Evolutionary conservation across 495 filamentous ascomycete genomes (phyloP).

Genomic region (Aspergillus bridgeri): DNA sequence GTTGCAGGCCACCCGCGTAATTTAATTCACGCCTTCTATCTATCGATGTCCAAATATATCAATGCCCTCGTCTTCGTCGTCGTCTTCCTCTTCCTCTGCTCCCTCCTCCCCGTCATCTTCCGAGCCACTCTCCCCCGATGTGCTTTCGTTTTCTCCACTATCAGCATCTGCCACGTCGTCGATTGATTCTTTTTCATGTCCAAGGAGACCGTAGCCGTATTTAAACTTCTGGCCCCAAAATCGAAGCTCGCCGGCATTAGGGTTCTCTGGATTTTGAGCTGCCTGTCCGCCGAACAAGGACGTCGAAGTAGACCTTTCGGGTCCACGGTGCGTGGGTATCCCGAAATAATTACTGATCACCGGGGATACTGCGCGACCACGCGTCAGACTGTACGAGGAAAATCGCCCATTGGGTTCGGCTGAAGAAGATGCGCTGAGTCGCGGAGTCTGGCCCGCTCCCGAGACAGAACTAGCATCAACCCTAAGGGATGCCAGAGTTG

Average conservation of each 20-base stretch:
- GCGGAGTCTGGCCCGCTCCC: slow-evolving; percentile 25
- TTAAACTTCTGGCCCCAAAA: slow-evolving; percentile 60
- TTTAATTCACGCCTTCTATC: too few relatives aligned
- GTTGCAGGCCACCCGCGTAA: too few relatives aligned
- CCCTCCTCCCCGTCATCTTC: slow-evolving; percentile 49
- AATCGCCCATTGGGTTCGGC: slow-evolving; percentile 25
- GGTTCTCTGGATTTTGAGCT: slow-evolving; percentile 41
- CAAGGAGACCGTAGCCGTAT: slow-evolving; percentile 40
- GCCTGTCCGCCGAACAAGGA: slow-evolving; percentile 36
- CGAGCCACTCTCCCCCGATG: slow-evolving; percentile 17
- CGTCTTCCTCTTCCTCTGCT: slow-evolving; percentile 47
- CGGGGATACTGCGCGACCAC: slow-evolving; percentile 36
- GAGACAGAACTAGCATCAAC: slow-evolving; percentile 33
- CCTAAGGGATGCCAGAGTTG: slow-evolving; percentile 26
- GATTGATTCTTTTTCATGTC: slow-evolving; percentile 25
- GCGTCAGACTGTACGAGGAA: slow-evolving; percentile 39
- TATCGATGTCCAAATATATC: slow-evolving; percentile 72
- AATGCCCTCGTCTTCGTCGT: slow-evolving; percentile 58
- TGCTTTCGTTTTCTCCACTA: slow-evolving; percentile 30
- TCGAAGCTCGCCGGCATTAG: slow-evolving; percentile 57
- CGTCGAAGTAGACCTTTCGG: slow-evolving; percentile 30
- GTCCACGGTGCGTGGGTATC: slow-evolving; percentile 34
- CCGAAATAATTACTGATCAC: slow-evolving; percentile 47
- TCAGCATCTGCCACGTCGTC: slow-evolving; percentile 29
- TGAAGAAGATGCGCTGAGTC: slow-evolving; percentile 24